phyloP scores from a whole-genome alignment of 805 yeast genomes.

The Isabelozyma gotoi region DNA sequence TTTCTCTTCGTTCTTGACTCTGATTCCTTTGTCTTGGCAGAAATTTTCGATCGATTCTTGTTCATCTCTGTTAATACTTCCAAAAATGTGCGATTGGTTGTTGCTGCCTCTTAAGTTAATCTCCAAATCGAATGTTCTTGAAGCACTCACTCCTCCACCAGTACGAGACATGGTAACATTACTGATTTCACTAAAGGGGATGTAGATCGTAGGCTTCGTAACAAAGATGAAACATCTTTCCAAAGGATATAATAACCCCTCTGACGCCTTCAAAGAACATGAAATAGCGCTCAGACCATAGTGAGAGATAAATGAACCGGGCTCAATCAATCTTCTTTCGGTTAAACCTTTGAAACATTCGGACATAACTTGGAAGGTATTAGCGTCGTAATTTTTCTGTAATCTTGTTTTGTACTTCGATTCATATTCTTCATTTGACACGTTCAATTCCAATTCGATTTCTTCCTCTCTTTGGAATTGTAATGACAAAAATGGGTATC shows the following conservation, averaged over 20 bases:
- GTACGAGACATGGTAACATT: slow-evolving; percentile 84
- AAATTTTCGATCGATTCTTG: slow-evolving; percentile 75
- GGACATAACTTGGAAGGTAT: slow-evolving; percentile 82
- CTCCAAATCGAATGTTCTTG: slow-evolving; percentile 92
- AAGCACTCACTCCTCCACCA: slow-evolving; percentile 69
- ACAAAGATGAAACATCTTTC: slow-evolving; percentile 89
- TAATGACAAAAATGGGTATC: slow-evolving; percentile 87
- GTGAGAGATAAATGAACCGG: slow-evolving; percentile 77
- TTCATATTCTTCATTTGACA: slow-evolving; percentile 80
- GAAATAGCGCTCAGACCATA: slow-evolving; percentile 82
- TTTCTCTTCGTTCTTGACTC: slow-evolving; percentile 84
- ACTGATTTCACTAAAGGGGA: slow-evolving; percentile 80
- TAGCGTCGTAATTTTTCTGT: slow-evolving; percentile 75
- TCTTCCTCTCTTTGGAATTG: slow-evolving; percentile 92
- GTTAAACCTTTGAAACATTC: slow-evolving; percentile 89
- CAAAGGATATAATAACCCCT: slow-evolving; percentile 90
- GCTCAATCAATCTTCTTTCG: slow-evolving; percentile 79
- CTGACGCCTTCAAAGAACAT: slow-evolving; percentile 92
- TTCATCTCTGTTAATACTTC: slow-evolving; percentile 87
- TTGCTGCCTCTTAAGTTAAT: slow-evolving; percentile 62
- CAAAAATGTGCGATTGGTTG: slow-evolving; percentile 74
- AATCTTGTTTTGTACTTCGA: slow-evolving; percentile 71
- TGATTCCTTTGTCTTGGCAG: slow-evolving; percentile 73
- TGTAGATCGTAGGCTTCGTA: slow-evolving; percentile 90
- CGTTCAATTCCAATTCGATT: slow-evolving; percentile 82